Evolutionary conservation across 2,329 filamentous ascomycete species (phyloP), one percentile per base, ranked within the genome.

Genomic region (Aspergillus niger): DNA sequence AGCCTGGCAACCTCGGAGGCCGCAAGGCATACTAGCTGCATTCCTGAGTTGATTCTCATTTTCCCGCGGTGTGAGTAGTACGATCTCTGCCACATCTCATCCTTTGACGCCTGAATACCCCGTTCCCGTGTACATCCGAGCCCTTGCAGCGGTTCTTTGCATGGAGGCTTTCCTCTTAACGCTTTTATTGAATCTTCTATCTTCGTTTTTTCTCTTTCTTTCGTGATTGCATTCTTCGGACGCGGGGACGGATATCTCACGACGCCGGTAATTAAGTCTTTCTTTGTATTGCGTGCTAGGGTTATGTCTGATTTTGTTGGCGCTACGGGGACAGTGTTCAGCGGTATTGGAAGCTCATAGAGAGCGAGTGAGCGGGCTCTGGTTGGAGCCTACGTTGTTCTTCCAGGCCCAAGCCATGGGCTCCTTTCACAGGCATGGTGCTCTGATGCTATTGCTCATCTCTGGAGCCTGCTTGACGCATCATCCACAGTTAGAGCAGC

Each of bases 1-100:
- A 97, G 83, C 86, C 87, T 36, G 92, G 92, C 36, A 98, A 98
- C 60, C 71, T 79, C 20, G 75, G 75, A 59, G 65, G 68, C 44
- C 74, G 75, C 65, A 76, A 76, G 64, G 76, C 76, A 17, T 77
- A 73, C 63, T 77, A 72, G 66, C 49, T 59, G 63, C 57, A 55
- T 62, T 32, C 50, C 39, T 41, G 50, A 41, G 44, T 59, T 48
- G 28, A 58, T 58, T 57, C 49, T 49, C 39, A 24, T 22, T 53
- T 57, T 22, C 28, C 32, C 13, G 53, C 48, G 28, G 39, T 30
- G 11, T 26, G 15, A 22, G 13, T 41, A 13, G 24, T 54, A 43
- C 50, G 43, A 41, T 10, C 39, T 41, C 39, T 55, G 41, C 22
- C 53, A 44, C 39, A 56, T 26, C 58, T 50, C 52, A 36, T 60